Conservation (phyloP, 805 yeast species). For the Huiozyma naganishii region DNA sequence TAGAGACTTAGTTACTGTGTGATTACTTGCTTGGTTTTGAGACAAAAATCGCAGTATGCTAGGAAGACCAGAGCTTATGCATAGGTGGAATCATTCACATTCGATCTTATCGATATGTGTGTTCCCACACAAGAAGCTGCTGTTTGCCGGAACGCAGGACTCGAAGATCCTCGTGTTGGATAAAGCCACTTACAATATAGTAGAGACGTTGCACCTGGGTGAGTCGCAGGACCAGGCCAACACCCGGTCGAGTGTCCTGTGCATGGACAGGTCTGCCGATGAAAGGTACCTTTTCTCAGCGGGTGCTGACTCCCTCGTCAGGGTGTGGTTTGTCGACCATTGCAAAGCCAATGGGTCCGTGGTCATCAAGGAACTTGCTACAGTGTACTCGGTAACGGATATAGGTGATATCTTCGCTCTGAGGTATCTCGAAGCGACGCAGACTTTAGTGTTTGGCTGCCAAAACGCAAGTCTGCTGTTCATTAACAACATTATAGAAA, state of each 20-base stretch:
- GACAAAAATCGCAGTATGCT: background rate
- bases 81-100: slow-evolving; percentile 65
- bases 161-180: slow-evolving; percentile 68
- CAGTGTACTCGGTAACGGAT: slow-evolving; percentile 75
- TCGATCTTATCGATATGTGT: slow-evolving; percentile 65
- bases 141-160: slow-evolving; percentile 88
- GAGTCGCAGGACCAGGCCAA: slow-evolving; percentile 29
- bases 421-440: slow-evolving; percentile 48
- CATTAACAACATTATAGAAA: slow-evolving; percentile 34
- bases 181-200: slow-evolving; percentile 45
- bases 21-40: too few relatives aligned
- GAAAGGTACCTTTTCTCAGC: slow-evolving; percentile 67
- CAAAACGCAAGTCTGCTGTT: slow-evolving; percentile 85
- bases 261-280: slow-evolving; percentile 43
- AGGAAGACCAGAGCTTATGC: slow-evolving; percentile 32
- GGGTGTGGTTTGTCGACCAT: slow-evolving; percentile 62
- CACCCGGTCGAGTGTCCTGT: slow-evolving; percentile 42
- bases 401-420: slow-evolving; percentile 89
- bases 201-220: slow-evolving; percentile 35
- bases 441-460: slow-evolving; percentile 72
- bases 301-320: slow-evolving; percentile 81
- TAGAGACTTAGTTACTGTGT: too few relatives aligned
- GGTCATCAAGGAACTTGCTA: slow-evolving; percentile 41
- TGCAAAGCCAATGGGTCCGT: slow-evolving; percentile 6
- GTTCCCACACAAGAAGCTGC: slow-evolving; percentile 42